Percentiles rank a stretch among this genome's conserved stretches.
phyloP scores from a whole-genome alignment of 805 yeast genomes.

The Diddensiella transvaalensis region DNA sequence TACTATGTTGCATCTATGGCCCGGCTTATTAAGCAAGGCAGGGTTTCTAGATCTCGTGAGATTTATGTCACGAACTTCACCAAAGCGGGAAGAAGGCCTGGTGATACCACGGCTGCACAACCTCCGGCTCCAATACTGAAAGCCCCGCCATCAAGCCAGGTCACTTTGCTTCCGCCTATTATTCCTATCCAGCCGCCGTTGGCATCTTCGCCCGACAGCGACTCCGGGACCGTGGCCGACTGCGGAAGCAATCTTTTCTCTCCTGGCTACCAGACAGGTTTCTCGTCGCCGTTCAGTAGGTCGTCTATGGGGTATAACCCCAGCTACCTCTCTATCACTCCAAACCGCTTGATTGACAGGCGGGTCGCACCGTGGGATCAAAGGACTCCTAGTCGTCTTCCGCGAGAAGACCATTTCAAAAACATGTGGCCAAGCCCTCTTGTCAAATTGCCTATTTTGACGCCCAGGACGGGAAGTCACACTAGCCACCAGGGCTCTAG shows the following conservation, averaged over 20 bases:
- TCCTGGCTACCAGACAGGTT: background rate
- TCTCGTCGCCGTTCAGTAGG: conserved; percentile 1
- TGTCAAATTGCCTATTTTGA: background rate
- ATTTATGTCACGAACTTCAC: conserved; percentile 1
- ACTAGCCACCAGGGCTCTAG: no score
- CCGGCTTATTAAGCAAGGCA: conserved; percentile 2
- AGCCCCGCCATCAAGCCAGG: no score
- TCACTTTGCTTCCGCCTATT: no score
- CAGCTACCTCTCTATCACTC: background rate
- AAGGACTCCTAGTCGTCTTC: background rate
- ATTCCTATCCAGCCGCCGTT: no score
- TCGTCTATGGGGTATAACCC: background rate
- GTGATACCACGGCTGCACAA: no score
- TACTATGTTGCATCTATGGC: conserved; percentile 4
- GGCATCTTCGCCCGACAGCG: background rate
- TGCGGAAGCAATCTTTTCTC: background rate
- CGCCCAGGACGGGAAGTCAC: no score
- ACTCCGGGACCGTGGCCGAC: background rate
- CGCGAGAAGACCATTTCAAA: background rate
- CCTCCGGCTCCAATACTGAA: no score
- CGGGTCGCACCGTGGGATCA: background rate
- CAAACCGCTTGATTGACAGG: background rate
- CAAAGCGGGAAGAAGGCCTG: no score
- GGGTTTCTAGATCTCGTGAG: background rate
- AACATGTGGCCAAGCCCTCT: background rate